Evolutionary conservation across 2,329 filamentous ascomycete species (phyloP), one percentile per base, ranked within the genome.

Genomic region (Trichoderma oligosporum): DNA sequence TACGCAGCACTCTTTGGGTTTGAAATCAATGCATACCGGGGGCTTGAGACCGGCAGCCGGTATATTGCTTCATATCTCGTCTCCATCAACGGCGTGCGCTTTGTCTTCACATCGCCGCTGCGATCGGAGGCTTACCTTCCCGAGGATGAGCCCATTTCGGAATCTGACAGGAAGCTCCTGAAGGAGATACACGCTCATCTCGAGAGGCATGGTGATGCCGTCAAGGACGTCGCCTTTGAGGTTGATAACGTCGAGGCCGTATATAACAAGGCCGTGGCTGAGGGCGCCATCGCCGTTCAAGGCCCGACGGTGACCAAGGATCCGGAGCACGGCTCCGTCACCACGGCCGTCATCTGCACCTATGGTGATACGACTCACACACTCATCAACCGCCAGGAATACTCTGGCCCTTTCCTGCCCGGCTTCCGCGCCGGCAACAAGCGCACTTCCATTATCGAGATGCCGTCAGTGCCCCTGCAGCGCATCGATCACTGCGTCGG

Each of bases 301-400:
- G 72, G 78, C 20, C 90, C 91, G 0, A 73, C 71, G 25, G 74
- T 73, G 5, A 62, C 75, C 35, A 71, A 71, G 47, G 85, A 89
- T 68, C 77, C 85, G 60, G 72, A 85, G 59, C 69, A 81, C 64
- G 90, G 90, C 29, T 77, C 80, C 54, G 83, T 96, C 51, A 81
- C 82, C 57, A 83, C 85, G 20, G 93, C 91, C 35, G 87, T 89
- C 8, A 93, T 97, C 70, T 82, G 84, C 73, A 97, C 93, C 4
- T 97, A 97, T 70, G 93, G 93, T 64, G 90, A 97, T 75, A 97
- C 93, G 11, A 96, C 91, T 1, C 93, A 97, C 75, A 96, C 93
- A 0, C 82, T 97, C 57, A 85, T 97, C 71, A 85, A 89, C 65
- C 85, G 90, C 42, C 71, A 73, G 45, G 71, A 76, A 39, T 97